These are phyloP conservation scores for Jatropha curcas DNA, from an alignment of 345 rosid genomes.

Conservation along the genomic window DNA sequence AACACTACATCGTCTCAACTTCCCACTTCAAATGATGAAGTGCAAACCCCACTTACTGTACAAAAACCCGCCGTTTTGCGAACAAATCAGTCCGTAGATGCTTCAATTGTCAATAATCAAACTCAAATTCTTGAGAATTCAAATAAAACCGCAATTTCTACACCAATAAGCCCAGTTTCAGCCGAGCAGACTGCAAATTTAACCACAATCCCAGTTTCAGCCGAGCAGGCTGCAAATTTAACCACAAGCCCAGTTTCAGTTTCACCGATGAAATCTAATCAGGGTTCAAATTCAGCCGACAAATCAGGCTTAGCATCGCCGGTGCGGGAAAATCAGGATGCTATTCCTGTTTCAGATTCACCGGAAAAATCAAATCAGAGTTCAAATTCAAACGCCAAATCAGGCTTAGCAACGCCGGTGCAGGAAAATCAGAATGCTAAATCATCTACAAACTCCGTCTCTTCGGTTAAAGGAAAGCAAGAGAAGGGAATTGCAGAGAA, in stretches of 20 bases:
- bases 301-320: slow-evolving; percentile 21
- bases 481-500: slow-evolving; percentile 25
- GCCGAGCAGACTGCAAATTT: slow-evolving; percentile 17
- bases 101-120: slow-evolving; percentile 14
- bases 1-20: slow-evolving; percentile 20
- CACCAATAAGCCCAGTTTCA: slow-evolving; percentile 16
- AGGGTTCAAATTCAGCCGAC: slow-evolving; percentile 16
- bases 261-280: slow-evolving; percentile 16
- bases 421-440: slow-evolving; percentile 15
- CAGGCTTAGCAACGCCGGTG: background rate
- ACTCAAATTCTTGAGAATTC: slow-evolving; percentile 17
- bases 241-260: background rate
- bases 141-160: slow-evolving; percentile 22
- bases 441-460: slow-evolving; percentile 18
- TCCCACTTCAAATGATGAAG: background rate
- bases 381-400: background rate
- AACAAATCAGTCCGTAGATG: slow-evolving; percentile 14
- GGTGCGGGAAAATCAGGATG: slow-evolving; percentile 17
- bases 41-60: slow-evolving; percentile 6
- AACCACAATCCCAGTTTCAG: background rate
- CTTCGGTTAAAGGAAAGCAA: slow-evolving; percentile 22
- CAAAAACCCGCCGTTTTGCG: slow-evolving; percentile 18
- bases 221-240: background rate
- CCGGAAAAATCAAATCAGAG: background rate
- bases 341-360: background rate